phyloP scores from a whole-genome alignment of 164 flowering plant genomes.

The Echeveria elegans region DNA sequence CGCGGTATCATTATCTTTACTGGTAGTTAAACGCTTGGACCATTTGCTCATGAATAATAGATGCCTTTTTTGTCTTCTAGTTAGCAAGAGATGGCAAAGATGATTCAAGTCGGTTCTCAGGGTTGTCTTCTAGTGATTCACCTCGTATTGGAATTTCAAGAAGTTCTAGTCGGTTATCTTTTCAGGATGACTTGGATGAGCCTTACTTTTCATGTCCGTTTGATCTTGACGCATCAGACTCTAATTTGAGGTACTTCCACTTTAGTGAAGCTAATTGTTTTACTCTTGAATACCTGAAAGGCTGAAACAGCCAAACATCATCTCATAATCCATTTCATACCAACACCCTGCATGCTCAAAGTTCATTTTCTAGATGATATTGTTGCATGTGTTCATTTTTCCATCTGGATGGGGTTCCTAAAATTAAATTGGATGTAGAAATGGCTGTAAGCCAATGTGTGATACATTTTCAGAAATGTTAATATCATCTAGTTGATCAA shows the following conservation, averaged over 20 bases:
- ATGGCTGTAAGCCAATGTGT: neutral
- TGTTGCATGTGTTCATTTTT: neutral
- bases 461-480: neutral
- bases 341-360: neutral
- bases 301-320: neutral
- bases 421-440: neutral
- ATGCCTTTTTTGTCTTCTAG: slow-evolving; percentile 17
- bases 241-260: slow-evolving; percentile 43
- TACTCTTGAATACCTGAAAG: neutral
- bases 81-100: slow-evolving; percentile 45
- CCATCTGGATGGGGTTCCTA: neutral
- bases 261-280: neutral
- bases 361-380: neutral
- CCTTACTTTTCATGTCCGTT: slow-evolving; percentile 76
- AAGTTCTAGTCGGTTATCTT: slow-evolving; percentile 63
- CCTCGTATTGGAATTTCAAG: slow-evolving; percentile 81
- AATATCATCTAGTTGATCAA: neutral
- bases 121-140: slow-evolving; percentile 71
- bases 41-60: neutral
- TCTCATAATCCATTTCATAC: neutral
- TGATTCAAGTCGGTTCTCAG: slow-evolving; percentile 75
- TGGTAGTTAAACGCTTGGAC: neutral
- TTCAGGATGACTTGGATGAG: slow-evolving; percentile 59
- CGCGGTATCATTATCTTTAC: too few relatives aligned
- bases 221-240: slow-evolving; percentile 61